Conservation (phyloP, 208 protist species). For the Acanthamoeba triangularis region DNA sequence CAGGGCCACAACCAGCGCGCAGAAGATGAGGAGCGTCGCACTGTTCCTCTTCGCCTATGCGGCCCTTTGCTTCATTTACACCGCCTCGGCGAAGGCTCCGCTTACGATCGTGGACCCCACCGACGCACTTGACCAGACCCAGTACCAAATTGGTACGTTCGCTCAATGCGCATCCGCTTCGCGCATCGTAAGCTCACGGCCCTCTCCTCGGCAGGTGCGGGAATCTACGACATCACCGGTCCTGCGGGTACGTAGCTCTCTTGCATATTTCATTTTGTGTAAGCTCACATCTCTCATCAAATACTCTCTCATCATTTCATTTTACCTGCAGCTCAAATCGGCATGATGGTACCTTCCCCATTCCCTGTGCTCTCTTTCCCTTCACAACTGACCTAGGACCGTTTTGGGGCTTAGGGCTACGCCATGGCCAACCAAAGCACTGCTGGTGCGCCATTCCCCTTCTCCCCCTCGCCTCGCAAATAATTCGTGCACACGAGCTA, state of each 20-base stretch:
- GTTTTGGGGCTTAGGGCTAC: slow-evolving; percentile 77
- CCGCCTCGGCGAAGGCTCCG: background rate
- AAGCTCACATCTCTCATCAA: background rate
- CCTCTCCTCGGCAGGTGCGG: slow-evolving; percentile 66
- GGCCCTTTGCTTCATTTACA: background rate
- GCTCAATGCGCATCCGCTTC: background rate
- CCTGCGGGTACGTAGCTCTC: slow-evolving; percentile 78
- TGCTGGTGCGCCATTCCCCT: background rate
- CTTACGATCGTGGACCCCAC: background rate
- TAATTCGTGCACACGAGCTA: background rate
- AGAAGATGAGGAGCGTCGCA: background rate
- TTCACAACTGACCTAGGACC: background rate
- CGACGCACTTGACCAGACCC: background rate
- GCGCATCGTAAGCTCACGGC: background rate
- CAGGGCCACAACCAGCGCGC: background rate
- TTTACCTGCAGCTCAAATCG: slow-evolving; percentile 41
- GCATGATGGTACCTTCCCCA: slow-evolving; percentile 27
- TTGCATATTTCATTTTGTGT: background rate
- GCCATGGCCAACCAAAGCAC: slow-evolving; percentile 81
- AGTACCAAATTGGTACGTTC: slow-evolving; percentile 35
- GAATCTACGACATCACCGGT: slow-evolving; percentile 88
- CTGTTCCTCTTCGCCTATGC: background rate
- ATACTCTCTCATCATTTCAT: background rate
- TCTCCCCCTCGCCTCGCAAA: too few relatives aligned
- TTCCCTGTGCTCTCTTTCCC: background rate